Evolutionary conservation across 2,329 filamentous ascomycete genomes (phyloP).

Genomic region (Periglandula ipomoeae): DNA sequence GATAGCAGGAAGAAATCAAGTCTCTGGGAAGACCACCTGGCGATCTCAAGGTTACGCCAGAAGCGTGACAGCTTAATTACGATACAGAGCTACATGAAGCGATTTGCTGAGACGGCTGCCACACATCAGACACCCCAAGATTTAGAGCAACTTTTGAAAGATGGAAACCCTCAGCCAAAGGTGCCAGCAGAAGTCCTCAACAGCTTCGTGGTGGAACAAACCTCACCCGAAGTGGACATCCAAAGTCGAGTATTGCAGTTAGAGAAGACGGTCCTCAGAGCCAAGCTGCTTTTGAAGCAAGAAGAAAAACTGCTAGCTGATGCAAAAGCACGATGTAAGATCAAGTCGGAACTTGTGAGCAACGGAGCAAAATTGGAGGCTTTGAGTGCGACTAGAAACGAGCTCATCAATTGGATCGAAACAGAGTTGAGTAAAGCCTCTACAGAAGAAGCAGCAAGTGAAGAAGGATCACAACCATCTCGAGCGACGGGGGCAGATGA

Average conservation of each 20-base stretch:
- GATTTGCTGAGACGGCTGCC: constrained; percentile 42
- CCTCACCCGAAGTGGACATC: constrained; percentile 30
- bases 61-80: constrained; percentile 41
- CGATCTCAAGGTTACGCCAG: constrained; percentile 40
- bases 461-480: constrained; percentile 16
- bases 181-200: constrained; percentile 45
- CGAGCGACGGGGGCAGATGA: constrained; percentile 15
- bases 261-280: constrained; percentile 48
- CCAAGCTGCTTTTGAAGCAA: constrained; percentile 46
- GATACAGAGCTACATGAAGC: constrained; percentile 41
- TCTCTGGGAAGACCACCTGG: constrained; percentile 40
- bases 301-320: constrained; percentile 47
- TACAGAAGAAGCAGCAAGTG: constrained; percentile 22
- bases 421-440: constrained; percentile 47
- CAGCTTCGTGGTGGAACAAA: constrained; percentile 35
- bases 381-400: constrained; percentile 45
- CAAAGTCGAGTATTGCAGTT: constrained; percentile 39
- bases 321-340: constrained; percentile 29
- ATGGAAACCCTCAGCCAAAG: constrained; percentile 34
- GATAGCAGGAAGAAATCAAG: constrained; percentile 11
- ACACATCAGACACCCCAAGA: constrained; percentile 41
- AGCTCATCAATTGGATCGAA: constrained; percentile 59
- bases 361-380: constrained; percentile 39
- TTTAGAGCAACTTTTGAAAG: constrained; percentile 36
- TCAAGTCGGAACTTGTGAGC: constrained; percentile 26